A percentile compares a stretch with the other conserved stretches of the same genome.
These are phyloP conservation scores for Clathrospora elynae DNA, from an alignment of 2,329 filamentous ascomycete species.

Conservation along the genomic window DNA sequence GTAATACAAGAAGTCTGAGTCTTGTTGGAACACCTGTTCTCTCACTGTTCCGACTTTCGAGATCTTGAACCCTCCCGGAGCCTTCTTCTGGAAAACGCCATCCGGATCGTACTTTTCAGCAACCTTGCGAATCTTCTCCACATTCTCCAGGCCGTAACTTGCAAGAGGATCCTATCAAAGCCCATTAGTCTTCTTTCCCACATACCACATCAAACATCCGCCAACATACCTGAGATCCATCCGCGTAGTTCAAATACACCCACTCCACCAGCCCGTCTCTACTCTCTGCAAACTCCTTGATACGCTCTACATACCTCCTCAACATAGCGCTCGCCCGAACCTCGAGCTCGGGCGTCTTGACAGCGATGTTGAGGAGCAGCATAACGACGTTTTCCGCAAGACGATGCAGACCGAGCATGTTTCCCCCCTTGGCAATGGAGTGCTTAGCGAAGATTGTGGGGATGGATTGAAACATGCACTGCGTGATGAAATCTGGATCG, in stretches of 20 bases:
- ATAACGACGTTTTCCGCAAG: slow-evolving; percentile 27
- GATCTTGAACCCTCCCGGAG: slow-evolving; percentile 53
- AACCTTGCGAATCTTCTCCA: slow-evolving; percentile 40
- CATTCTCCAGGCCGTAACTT: slow-evolving; percentile 50
- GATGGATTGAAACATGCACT: slow-evolving; percentile 34
- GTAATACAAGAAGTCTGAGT: too few species aligned
- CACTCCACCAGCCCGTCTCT: slow-evolving; percentile 20
- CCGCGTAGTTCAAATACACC: slow-evolving; percentile 47
- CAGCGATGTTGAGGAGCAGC: slow-evolving; percentile 25
- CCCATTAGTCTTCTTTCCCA: background rate
- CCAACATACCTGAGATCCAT: slow-evolving; percentile 33
- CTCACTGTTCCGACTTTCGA: slow-evolving; percentile 21
- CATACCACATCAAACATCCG: background rate
- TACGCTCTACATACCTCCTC: slow-evolving; percentile 14
- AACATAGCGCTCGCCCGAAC: slow-evolving; percentile 16
- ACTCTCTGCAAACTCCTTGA: slow-evolving; percentile 19
- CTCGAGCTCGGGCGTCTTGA: slow-evolving; percentile 23
- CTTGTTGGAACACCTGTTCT: too few species aligned
- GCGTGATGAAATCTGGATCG: slow-evolving; percentile 29
- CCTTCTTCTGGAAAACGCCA: slow-evolving; percentile 48
- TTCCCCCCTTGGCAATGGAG: slow-evolving; percentile 29
- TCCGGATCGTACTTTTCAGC: slow-evolving; percentile 49
- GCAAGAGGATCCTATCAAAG: slow-evolving; percentile 45
- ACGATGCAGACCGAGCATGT: slow-evolving; percentile 33
- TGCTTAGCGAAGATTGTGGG: slow-evolving; percentile 24